A percentile compares a stretch with the other conserved stretches of the same genome.
These are phyloP conservation scores for Cladorrhinum sp. DNA, from an alignment of 2,329 filamentous ascomycete species.

Conservation along the genomic window DNA sequence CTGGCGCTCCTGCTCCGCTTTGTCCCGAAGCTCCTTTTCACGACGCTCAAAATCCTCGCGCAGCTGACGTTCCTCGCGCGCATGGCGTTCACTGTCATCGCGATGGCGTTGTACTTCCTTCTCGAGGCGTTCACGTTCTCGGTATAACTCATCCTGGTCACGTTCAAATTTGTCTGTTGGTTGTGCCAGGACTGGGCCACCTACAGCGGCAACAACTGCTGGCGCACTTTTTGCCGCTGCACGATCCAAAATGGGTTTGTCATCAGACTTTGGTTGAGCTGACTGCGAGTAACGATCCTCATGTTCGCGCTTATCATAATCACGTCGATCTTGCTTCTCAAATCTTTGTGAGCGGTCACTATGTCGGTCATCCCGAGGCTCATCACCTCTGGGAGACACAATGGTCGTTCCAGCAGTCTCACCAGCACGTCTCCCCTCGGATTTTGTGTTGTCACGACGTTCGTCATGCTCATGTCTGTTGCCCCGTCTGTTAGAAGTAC, in stretches of 20 bases:
- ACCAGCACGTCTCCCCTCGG: not conserved
- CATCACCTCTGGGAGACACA: not conserved
- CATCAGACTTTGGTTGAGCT: slow-evolving; percentile 33
- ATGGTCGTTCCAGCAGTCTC: not conserved
- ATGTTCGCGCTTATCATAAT: slow-evolving; percentile 34
- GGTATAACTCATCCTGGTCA: slow-evolving; percentile 5
- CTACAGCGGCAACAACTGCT: slow-evolving; percentile 39
- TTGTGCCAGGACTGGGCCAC: slow-evolving; percentile 28
- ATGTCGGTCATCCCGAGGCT: not conserved
- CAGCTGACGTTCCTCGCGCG: slow-evolving; percentile 24
- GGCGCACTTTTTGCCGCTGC: slow-evolving; percentile 49
- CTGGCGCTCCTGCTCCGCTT: slow-evolving; percentile 28
- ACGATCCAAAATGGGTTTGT: slow-evolving; percentile 41
- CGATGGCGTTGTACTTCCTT: slow-evolving; percentile 26
- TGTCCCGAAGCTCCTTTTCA: slow-evolving; percentile 25
- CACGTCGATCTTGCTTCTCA: not conserved
- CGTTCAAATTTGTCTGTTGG: not conserved
- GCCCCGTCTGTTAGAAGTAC: not conserved
- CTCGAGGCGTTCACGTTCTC: slow-evolving; percentile 23
- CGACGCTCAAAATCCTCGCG: slow-evolving; percentile 22
- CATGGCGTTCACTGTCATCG: slow-evolving; percentile 23
- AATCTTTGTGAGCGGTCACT: not conserved
- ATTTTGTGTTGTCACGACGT: not conserved
- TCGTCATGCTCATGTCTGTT: not conserved
- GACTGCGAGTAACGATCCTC: slow-evolving; percentile 29